Evolutionary conservation across 139 green algal genomes (phyloP).

Genomic region (Chlorella sp.): DNA sequence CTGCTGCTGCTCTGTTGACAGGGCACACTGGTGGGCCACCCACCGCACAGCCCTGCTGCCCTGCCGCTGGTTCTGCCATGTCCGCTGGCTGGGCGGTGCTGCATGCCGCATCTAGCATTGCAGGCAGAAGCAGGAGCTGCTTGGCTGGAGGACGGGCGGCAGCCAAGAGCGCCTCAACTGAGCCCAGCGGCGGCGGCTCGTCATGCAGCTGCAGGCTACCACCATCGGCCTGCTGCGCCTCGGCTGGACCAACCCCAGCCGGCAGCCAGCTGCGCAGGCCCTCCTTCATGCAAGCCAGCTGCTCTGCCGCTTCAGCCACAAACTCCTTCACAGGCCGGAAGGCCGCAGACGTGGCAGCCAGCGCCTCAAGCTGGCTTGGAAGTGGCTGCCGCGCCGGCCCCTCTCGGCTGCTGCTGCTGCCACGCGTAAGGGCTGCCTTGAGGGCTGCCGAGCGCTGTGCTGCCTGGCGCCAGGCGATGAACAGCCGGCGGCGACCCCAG

Average conservation of each 20-base stretch:
- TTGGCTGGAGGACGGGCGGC: background rate
- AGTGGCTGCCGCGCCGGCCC: background rate
- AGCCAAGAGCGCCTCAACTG: conserved; percentile 11
- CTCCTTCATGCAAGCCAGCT: conserved; percentile 2
- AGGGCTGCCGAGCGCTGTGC: conserved; percentile 7
- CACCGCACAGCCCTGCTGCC: background rate
- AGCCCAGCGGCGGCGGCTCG: background rate
- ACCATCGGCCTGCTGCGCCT: background rate
- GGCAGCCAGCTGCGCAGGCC: conserved; percentile 10
- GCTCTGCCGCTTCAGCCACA: conserved; percentile 7
- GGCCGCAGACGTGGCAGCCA: background rate
- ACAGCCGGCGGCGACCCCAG: conserved; percentile 5
- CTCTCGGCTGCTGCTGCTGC: background rate
- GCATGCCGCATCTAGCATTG: background rate
- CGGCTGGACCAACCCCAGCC: background rate
- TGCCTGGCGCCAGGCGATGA: background rate
- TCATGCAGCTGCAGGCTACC: background rate
- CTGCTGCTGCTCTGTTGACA: background rate
- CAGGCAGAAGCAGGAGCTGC: background rate
- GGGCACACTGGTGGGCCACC: no score
- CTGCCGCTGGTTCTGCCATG: background rate
- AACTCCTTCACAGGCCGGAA: conserved; percentile 24
- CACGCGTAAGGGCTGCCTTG: background rate
- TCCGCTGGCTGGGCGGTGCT: background rate
- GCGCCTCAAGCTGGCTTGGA: background rate